Percentiles rank a stretch among this genome's conserved stretches.
Evolutionary conservation across 257 asterid species (phyloP).

Genomic region (Przewalskia tangutica): DNA sequence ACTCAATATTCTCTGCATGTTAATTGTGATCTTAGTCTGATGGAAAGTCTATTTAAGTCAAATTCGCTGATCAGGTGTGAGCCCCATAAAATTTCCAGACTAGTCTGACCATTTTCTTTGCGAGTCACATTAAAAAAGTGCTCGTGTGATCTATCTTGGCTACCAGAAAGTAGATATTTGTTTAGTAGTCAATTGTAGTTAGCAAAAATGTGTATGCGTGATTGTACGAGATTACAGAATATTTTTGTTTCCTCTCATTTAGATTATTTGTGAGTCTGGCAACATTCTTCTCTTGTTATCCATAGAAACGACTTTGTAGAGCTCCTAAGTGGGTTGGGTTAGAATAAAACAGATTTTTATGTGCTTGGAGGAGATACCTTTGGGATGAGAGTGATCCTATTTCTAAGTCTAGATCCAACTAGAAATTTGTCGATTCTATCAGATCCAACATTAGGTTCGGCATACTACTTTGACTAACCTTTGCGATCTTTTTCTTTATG

Average conservation of each 20-base stretch:
- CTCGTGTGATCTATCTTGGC: not conserved
- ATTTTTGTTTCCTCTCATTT: not conserved
- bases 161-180: not conserved
- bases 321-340: not conserved
- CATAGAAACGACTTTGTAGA: not conserved
- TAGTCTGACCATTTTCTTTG: not conserved
- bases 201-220: not conserved
- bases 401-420: not conserved
- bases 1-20: not conserved
- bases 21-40: not conserved
- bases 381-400: not conserved
- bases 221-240: not conserved
- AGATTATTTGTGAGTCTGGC: not conserved
- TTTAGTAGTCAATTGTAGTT: not conserved
- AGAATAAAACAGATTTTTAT: not conserved
- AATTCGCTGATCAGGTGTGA: not conserved
- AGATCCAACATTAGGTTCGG: not conserved
- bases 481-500: not conserved
- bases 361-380: not conserved
- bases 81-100: not conserved
- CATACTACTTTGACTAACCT: slow-evolving; percentile 1
- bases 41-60: not conserved
- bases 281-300: not conserved
- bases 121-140: not conserved
- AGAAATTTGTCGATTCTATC: not conserved